Evolutionary conservation across 2,329 filamentous ascomycete genomes (phyloP).

Genomic region (Neonectria faginata): DNA sequence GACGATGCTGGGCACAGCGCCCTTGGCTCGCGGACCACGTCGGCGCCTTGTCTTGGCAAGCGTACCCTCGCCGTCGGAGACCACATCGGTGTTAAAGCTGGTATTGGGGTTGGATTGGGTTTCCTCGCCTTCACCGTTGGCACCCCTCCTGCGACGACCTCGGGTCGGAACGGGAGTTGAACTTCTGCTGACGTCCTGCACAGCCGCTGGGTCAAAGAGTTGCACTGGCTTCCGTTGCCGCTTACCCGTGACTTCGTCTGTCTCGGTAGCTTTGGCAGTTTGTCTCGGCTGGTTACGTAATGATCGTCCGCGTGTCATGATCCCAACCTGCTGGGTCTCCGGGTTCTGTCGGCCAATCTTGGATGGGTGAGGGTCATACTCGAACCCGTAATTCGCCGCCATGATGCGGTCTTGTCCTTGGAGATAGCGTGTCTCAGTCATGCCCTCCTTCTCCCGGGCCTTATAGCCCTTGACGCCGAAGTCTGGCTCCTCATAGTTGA

Average conservation of each 20-base stretch:
- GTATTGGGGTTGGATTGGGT: slow-evolving; percentile 42
- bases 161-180: slow-evolving; percentile 59
- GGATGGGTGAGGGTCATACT: slow-evolving; percentile 68
- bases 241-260: slow-evolving; percentile 64
- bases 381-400: slow-evolving; percentile 70
- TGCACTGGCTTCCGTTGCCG: slow-evolving; percentile 65
- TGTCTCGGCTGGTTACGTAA: slow-evolving; percentile 68
- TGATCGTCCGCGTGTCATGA: slow-evolving; percentile 63
- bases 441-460: slow-evolving; percentile 57
- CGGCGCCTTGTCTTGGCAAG: slow-evolving; percentile 48
- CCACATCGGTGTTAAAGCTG: slow-evolving; percentile 51
- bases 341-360: slow-evolving; percentile 71
- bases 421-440: slow-evolving; percentile 59
- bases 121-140: slow-evolving; percentile 47
- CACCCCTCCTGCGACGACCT: slow-evolving; percentile 49
- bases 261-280: slow-evolving; percentile 69
- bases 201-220: slow-evolving; percentile 63
- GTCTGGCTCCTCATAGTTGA: slow-evolving; percentile 62
- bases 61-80: slow-evolving; percentile 48
- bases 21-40: slow-evolving; percentile 46
- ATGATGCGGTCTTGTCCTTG: slow-evolving; percentile 68
- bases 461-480: slow-evolving; percentile 67
- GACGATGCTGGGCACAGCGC: slow-evolving; percentile 36
- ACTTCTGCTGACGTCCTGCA: slow-evolving; percentile 63
- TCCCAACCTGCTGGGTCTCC: slow-evolving; percentile 62